These are phyloP conservation scores for Nemania sp. DNA, from an alignment of 2,329 filamentous ascomycete species.

Conservation along the genomic window DNA sequence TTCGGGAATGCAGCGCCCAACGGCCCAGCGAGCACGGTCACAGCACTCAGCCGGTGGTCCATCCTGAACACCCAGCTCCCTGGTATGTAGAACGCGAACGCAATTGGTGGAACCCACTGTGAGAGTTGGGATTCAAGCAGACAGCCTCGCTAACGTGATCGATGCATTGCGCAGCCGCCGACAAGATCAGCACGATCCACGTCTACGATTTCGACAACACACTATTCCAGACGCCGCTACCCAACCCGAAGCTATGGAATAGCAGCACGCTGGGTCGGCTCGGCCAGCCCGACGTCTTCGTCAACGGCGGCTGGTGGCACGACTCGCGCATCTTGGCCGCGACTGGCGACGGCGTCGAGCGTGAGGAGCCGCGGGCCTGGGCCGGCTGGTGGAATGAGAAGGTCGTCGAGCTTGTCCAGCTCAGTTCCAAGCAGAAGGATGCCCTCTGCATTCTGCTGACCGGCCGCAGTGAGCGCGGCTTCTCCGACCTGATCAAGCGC, in stretches of 20 bases:
- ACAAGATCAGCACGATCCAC: slow-evolving; percentile 78
- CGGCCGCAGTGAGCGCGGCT: slow-evolving; percentile 77
- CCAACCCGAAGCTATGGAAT: slow-evolving; percentile 87
- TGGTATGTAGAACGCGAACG: slow-evolving; percentile 46
- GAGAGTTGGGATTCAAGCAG: too few species aligned
- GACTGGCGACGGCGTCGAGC: slow-evolving; percentile 79
- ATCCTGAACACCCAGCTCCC: slow-evolving; percentile 73
- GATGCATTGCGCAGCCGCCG: slow-evolving; percentile 49
- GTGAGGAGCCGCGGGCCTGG: slow-evolving; percentile 84
- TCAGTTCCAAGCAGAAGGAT: slow-evolving; percentile 83
- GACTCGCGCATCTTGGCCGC: slow-evolving; percentile 82
- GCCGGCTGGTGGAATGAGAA: slow-evolving; percentile 96
- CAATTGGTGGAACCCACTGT: background rate
- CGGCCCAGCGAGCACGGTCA: slow-evolving; percentile 58
- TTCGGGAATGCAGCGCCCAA: slow-evolving; percentile 25
- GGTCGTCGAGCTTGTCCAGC: slow-evolving; percentile 75
- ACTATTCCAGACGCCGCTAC: slow-evolving; percentile 86
- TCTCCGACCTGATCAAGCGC: slow-evolving; percentile 76
- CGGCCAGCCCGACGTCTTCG: slow-evolving; percentile 73
- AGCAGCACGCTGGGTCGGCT: slow-evolving; percentile 75
- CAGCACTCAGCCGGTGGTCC: slow-evolving; percentile 82
- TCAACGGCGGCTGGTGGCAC: slow-evolving; percentile 96
- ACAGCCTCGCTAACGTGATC: slow-evolving; percentile 17
- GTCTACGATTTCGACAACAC: slow-evolving; percentile 99
- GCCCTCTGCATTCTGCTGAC: slow-evolving; percentile 85